Evolutionary conservation across 1,139 yeast genomes (phyloP).

Genomic region (Yamadazyma oceani): DNA sequence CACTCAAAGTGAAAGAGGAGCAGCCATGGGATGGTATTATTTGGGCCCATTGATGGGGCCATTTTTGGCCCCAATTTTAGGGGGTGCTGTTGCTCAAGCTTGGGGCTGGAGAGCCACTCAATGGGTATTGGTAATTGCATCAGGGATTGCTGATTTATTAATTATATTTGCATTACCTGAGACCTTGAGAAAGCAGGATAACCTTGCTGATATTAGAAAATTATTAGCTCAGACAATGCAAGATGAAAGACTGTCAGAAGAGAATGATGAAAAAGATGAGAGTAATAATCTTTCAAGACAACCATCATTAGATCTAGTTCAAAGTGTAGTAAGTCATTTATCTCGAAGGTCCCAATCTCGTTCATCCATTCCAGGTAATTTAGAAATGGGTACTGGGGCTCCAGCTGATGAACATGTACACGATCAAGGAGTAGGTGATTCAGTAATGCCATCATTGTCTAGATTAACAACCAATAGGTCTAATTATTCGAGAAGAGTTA

Average conservation of each 20-base stretch:
- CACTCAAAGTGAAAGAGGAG: conserved; percentile 67
- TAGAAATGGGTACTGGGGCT: not conserved
- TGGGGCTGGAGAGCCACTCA: conserved; percentile 93
- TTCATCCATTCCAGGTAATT: not conserved
- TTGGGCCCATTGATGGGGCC: conserved; percentile 85
- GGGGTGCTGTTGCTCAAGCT: conserved; percentile 68
- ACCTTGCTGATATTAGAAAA: conserved; percentile 47
- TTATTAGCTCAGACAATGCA: conserved; percentile 25
- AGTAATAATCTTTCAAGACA: conserved; percentile 16
- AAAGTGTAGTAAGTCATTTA: conserved; percentile 7
- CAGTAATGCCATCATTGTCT: conserved; percentile 39
- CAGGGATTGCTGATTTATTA: conserved; percentile 52
- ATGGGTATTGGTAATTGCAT: conserved; percentile 74
- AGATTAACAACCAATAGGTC: conserved; percentile 37
- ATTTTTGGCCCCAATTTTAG: conserved; percentile 74
- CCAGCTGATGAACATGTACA: conserved; percentile 14
- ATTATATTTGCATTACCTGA: conserved; percentile 69
- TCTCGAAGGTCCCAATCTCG: conserved; percentile 5
- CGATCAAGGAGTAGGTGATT: conserved; percentile 34
- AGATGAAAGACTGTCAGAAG: conserved; percentile 14
- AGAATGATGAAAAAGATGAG: conserved; percentile 12
- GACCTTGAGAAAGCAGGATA: conserved; percentile 61
- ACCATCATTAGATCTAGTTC: conserved; percentile 10
- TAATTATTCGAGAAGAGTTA: conserved; percentile 29
- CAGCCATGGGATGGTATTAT: conserved; percentile 79